Conservation (phyloP, 1,284 basidiomycete species). For the Xerocomus amazonicus region DNA sequence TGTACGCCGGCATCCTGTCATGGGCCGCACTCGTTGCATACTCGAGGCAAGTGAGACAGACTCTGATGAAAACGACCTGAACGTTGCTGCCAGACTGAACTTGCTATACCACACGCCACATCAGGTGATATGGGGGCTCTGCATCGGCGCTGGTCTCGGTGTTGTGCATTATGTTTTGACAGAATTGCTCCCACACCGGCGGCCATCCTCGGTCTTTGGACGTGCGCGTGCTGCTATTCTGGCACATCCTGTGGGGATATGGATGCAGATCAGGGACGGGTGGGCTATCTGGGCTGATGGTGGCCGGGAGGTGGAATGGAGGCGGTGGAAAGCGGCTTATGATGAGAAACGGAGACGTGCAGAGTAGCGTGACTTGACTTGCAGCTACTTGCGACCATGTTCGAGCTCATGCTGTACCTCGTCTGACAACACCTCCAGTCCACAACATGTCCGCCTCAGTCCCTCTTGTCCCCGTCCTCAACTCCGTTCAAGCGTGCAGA, state of each 20-base stretch:
- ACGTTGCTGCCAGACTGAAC: conserved; percentile 46
- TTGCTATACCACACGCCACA: conserved; percentile 69
- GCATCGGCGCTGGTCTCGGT: conserved; percentile 63
- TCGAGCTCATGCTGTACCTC: not conserved
- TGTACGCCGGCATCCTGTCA: conserved; percentile 50
- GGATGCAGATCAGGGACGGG: conserved; percentile 73
- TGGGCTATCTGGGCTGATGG: conserved; percentile 78
- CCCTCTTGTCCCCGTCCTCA: conserved; percentile 73
- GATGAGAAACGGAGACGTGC: conserved; percentile 20
- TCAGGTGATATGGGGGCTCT: conserved; percentile 73
- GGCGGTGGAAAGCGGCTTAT: conserved; percentile 53
- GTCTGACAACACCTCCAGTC: too few species aligned
- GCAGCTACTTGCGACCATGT: not conserved
- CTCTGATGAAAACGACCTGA: not conserved
- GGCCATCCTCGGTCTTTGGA: conserved; percentile 54
- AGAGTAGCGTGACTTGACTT: conserved; percentile 10
- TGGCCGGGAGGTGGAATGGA: conserved; percentile 65
- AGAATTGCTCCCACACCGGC: conserved; percentile 55
- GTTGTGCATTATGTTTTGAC: conserved; percentile 52
- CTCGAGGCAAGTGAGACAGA: conserved; percentile 52
- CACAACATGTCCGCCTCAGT: conserved; percentile 17
- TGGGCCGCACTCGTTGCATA: conserved; percentile 72
- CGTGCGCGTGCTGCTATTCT: conserved; percentile 48
- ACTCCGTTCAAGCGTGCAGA: conserved; percentile 65
- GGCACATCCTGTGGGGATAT: conserved; percentile 55